phyloP scores from a whole-genome alignment of 2,329 filamentous ascomycete genomes.

The Colletotrichum sp. region DNA sequence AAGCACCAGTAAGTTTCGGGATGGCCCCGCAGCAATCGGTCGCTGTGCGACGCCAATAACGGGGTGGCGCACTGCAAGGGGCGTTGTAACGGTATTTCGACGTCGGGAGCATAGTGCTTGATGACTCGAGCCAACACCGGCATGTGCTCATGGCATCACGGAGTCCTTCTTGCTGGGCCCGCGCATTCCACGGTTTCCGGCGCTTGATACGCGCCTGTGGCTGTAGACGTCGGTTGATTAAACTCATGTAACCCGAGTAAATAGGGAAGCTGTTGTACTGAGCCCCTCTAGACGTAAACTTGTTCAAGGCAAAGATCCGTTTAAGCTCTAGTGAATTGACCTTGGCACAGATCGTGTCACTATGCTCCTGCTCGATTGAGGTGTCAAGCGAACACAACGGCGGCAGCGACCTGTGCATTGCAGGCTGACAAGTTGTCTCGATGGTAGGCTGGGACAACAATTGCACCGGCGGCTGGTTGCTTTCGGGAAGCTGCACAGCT shows the following conservation, averaged over 20 bases:
- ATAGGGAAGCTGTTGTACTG: neutral
- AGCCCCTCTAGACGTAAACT: neutral
- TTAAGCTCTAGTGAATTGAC: neutral
- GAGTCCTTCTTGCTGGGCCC: neutral
- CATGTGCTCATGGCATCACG: neutral
- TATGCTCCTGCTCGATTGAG: slow-evolving; percentile 1
- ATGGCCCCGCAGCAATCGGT: neutral
- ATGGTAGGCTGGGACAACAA: neutral
- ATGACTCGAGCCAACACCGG: neutral
- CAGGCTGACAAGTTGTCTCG: neutral
- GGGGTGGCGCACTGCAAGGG: neutral
- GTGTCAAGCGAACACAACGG: neutral
- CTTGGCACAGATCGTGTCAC: neutral
- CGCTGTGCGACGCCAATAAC: neutral
- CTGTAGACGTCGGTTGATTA: neutral
- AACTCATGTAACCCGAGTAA: neutral
- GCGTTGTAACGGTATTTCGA: neutral
- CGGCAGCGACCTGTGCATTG: neutral
- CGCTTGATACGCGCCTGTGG: neutral
- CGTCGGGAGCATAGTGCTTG: neutral
- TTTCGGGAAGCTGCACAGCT: neutral
- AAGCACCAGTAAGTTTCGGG: slow-evolving; percentile 21
- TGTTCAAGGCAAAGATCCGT: neutral
- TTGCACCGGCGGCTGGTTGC: neutral
- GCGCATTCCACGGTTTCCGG: neutral